phyloP scores from a whole-genome alignment of 495 filamentous ascomycete genomes.

The Penicillium egyptiacum region DNA sequence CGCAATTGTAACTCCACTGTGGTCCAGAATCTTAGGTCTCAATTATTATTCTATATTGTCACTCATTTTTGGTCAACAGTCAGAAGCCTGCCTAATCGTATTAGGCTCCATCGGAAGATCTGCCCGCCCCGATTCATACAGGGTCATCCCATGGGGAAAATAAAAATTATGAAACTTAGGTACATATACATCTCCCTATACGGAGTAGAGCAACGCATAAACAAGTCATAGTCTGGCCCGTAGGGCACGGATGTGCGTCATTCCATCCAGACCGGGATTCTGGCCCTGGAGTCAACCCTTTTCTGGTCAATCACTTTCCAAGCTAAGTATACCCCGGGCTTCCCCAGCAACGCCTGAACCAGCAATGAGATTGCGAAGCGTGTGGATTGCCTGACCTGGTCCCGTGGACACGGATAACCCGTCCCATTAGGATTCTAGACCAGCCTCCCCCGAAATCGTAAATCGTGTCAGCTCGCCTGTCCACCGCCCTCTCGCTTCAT shows the following conservation, averaged over 20 bases:
- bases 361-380: slow-evolving; percentile 8
- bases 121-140: slow-evolving; percentile 3
- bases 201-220: slow-evolving; percentile 10
- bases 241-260: slow-evolving; percentile 11
- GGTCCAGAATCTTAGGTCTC: slow-evolving; percentile 10
- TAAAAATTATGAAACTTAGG: slow-evolving; percentile 5
- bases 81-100: not conserved
- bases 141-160: not conserved
- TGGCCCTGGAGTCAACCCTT: slow-evolving; percentile 9
- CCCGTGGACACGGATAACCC: not conserved
- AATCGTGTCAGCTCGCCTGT: slow-evolving; percentile 14
- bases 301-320: slow-evolving; percentile 13
- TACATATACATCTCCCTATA: not conserved
- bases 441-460: slow-evolving; percentile 7
- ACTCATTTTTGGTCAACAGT: slow-evolving; percentile 1
- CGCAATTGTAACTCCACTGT: slow-evolving; percentile 13
- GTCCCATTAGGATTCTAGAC: slow-evolving; percentile 17
- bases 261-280: slow-evolving; percentile 11
- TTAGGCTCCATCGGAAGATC: slow-evolving; percentile 14
- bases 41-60: slow-evolving; percentile 1
- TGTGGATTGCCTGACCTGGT: slow-evolving; percentile 4
- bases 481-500: slow-evolving; percentile 42
- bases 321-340: slow-evolving; percentile 4
- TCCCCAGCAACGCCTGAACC: slow-evolving; percentile 10
- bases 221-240: slow-evolving; percentile 10